Evolutionary conservation across 768 basidiomycete genomes (phyloP).

Genomic region (Asterophora lycoperdoides): DNA sequence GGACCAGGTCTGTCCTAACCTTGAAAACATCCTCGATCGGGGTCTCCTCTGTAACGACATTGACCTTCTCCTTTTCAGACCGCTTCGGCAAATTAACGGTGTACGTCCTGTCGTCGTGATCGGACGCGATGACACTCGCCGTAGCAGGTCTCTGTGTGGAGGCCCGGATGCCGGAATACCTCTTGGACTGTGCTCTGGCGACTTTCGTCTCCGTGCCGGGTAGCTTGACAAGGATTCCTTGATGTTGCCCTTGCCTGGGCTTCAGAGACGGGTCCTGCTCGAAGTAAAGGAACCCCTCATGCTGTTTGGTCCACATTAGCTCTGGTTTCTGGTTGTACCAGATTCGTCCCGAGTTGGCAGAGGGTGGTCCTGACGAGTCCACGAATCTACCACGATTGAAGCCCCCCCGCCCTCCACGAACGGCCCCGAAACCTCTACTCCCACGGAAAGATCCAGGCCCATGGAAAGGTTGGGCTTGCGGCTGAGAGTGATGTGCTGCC

Average conservation of each 20-base stretch:
- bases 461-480: conserved; percentile 26
- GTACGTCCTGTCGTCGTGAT: conserved; percentile 42
- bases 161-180: conserved; percentile 18
- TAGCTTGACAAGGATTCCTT: conserved; percentile 58
- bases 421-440: conserved; percentile 39
- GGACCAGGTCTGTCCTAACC: conserved; percentile 46
- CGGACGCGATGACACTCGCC: conserved; percentile 26
- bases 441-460: conserved; percentile 39
- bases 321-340: conserved; percentile 80
- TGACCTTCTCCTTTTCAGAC: conserved; percentile 32
- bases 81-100: conserved; percentile 53
- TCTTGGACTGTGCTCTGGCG: conserved; percentile 33
- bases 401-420: conserved; percentile 46
- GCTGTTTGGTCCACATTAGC: conserved; percentile 78
- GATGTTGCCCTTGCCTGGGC: conserved; percentile 52
- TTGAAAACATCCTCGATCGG: conserved; percentile 54
- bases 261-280: conserved; percentile 47
- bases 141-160: conserved; percentile 16
- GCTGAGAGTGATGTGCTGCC: conserved; percentile 28
- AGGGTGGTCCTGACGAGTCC: conserved; percentile 28
- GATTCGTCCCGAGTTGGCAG: conserved; percentile 40
- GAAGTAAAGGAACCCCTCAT: conserved; percentile 68
- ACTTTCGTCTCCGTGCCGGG: conserved; percentile 45
- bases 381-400: conserved; percentile 38
- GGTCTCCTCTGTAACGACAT: conserved; percentile 29